Base-by-base conservation (phyloP, 2,329 filamentous ascomycete species). In the Pyrenophora tritici-repentis region DNA sequence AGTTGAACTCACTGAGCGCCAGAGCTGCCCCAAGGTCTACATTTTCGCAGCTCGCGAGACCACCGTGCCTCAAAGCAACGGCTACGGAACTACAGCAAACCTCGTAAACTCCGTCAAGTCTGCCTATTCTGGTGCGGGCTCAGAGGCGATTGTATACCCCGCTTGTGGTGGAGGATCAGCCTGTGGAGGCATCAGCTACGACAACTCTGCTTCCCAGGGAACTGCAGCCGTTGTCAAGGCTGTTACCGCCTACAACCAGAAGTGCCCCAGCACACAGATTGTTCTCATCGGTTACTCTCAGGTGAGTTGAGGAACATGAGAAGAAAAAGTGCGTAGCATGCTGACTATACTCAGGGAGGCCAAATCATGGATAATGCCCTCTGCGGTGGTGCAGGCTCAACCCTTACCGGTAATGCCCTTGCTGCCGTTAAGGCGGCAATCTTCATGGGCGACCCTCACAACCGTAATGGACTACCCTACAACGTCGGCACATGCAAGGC, bases 251-350 rank as follows among this genome's bases (percentile, higher is more conserved):
- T 85, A 83, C 65, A 80, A 86, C 63, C 68, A 76, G 22, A 74
- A 76, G 62, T 87, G 84, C 62, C 84, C 85, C 8, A 72, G 69
- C 61, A 81, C 83, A 5, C 73, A 84, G 63, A 74, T 87, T 29
- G 82, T 86, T 5, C 71, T 86, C 26, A 81, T 86, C 32, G 85
- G 84, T 31, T 87, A 87, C 68, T 85, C 82, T 6, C 83, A 85
- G 74, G 81, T 82, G 62, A 17, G 72, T 29, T 2, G 8, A 36
- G 2, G 44, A n/a, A 13, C 14, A 12, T 14, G 4, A 24, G 14
- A 0, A 7, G 14, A 7, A 14, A 34, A 31, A 12, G 26, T 13
- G 31, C 6, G 16, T 12, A 41, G 4, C 2, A 32, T 42, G 32
- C 55, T 65, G 29, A 66, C 17, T 7, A 9, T 13, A n/a, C 1